phyloP scores from a whole-genome alignment of 2,329 filamentous ascomycete species.

The Fusarium nodosum region DNA sequence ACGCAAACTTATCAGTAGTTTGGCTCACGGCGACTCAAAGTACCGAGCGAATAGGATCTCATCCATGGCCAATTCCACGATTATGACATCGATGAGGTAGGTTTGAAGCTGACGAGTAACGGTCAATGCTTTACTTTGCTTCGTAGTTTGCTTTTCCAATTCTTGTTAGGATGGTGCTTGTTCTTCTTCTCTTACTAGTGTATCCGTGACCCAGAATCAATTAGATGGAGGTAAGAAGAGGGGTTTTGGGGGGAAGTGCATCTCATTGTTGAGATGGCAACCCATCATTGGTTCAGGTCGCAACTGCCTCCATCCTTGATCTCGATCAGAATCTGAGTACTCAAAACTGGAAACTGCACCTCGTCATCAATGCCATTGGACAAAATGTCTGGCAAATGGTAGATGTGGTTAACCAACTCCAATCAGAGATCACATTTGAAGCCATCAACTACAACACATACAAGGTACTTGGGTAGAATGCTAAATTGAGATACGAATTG shows the following conservation, averaged over 20 bases:
- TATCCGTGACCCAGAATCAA: background rate
- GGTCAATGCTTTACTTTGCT: constrained; percentile 17
- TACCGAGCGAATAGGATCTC: constrained; percentile 48
- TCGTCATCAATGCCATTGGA: constrained; percentile 12
- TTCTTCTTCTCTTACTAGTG: constrained; percentile 14
- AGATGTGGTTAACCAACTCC: constrained; percentile 4
- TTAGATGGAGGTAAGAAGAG: constrained; percentile 21
- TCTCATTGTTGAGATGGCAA: constrained; percentile 18
- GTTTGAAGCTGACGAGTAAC: constrained; percentile 44
- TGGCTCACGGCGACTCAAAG: constrained; percentile 41
- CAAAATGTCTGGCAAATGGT: constrained; percentile 12
- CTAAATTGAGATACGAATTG: constrained; percentile 25
- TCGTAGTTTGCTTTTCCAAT: constrained; percentile 16
- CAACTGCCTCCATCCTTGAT: constrained; percentile 30
- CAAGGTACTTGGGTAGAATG: background rate
- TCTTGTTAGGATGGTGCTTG: constrained; percentile 33
- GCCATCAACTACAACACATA: constrained; percentile 3
- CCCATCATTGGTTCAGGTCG: constrained; percentile 27
- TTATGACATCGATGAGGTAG: constrained; percentile 37
- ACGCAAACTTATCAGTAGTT: constrained; percentile 30
- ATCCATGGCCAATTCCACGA: constrained; percentile 29
- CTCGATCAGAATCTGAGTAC: constrained; percentile 16
- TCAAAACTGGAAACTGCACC: constrained; percentile 15
- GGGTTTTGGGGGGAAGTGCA: constrained; percentile 11
- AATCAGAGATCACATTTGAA: constrained; percentile 8